Base-by-base conservation (phyloP, 768 basidiomycete species). In the Lentinus brumalis region DNA sequence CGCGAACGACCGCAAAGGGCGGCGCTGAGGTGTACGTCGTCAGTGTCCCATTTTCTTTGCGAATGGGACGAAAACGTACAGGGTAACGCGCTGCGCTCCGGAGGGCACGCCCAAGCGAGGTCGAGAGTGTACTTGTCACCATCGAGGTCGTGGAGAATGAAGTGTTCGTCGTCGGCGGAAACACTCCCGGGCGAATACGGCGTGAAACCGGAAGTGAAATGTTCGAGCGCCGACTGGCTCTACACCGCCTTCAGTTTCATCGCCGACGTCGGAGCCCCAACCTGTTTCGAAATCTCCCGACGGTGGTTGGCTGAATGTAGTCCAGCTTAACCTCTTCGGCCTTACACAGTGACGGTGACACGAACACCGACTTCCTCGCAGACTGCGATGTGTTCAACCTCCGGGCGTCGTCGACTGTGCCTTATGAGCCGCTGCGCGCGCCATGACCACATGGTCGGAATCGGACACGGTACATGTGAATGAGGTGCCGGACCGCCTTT, bases 1-100 rank as follows among this genome's bases (percentile, higher is more conserved):
- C 69, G 91, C 91, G 70, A 90, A 90, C 67, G 83, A 80, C 72
- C 91, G 85, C 73, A 87, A 73, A 53, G 83, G 72, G 62, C 83
- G 80, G 82, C 63, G 64, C 54, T 58, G 56, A 50, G 46, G 47
- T 41, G 53, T 50, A 51, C n/a, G 44, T 46, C 38, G 59, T 58
- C 50, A 60, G 58, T 30, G 38, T 26, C 42, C 2, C 7, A 15
- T 9, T 35, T 26, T 29, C 18, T 3, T 41, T 32, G 7, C 6
- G 6, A 53, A 45, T 2, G 10, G 29, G 9, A 10, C 7, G 16
- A 53, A 12, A 39, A 67, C 78, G 68, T 57, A 81, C 80, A 44
- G 73, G 67, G 51, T 67, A 69, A 55, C 76, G 77, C 57, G 74
- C 73, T 64, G 72, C 70, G 56, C 65, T 71, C 53, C 80, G 77